These are phyloP conservation scores for Trichoderma oligosporum DNA, from an alignment of 2,329 filamentous ascomycete genomes.

Conservation along the genomic window DNA sequence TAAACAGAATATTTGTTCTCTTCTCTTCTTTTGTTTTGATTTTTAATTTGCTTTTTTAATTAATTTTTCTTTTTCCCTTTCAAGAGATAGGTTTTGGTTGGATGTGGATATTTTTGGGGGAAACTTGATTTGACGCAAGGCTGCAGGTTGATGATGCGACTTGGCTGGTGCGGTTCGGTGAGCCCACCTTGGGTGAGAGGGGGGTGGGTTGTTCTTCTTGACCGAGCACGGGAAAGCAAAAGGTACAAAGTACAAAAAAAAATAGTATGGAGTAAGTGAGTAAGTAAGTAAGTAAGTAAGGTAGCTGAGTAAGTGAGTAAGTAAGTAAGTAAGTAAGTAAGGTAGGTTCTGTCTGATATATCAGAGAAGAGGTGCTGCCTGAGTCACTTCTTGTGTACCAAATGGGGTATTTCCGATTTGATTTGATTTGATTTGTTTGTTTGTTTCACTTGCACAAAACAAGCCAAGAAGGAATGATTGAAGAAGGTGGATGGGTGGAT, in stretches of 20 bases:
- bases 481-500: neutral
- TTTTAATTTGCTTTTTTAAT: too few relatives aligned
- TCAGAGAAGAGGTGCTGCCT: neutral
- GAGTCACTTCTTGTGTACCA: neutral
- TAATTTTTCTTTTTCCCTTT: neutral
- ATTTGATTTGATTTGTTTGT: too few relatives aligned
- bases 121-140: slow-evolving; percentile 7
- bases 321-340: too few relatives aligned
- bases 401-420: neutral
- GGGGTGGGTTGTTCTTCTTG: too few relatives aligned
- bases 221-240: slow-evolving; percentile 4
- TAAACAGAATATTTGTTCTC: too few relatives aligned
- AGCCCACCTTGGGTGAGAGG: too few relatives aligned
- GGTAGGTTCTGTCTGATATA: too few relatives aligned
- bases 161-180: slow-evolving; percentile 8
- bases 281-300: too few relatives aligned
- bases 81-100: neutral
- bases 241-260: neutral
- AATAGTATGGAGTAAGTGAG: neutral
- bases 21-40: too few relatives aligned
- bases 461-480: neutral
- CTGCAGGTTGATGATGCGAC: slow-evolving; percentile 17
- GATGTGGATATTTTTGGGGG: too few relatives aligned
- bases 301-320: too few relatives aligned
- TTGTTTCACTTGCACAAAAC: too few relatives aligned